Conservation (phyloP, 495 filamentous ascomycete genomes). For the Daldinia concentrica region DNA sequence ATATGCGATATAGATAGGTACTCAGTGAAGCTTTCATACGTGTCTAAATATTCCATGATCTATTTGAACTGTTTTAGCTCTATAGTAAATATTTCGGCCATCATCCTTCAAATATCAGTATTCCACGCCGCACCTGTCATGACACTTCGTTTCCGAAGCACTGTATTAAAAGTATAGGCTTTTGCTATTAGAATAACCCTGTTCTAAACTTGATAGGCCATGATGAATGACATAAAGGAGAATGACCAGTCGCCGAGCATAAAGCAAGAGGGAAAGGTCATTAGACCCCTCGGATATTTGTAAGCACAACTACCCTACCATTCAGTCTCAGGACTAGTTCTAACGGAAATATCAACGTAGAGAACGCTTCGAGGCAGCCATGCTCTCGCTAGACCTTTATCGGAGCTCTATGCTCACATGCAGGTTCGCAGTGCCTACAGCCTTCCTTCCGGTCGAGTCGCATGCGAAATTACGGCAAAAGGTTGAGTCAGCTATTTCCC, state of each 20-base stretch:
- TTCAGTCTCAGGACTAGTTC: neutral
- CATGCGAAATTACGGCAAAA: constrained; percentile 7
- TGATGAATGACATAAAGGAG: constrained; percentile 7
- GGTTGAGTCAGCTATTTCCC: constrained; percentile 45
- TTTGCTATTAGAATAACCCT: neutral
- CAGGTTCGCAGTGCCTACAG: constrained; percentile 40
- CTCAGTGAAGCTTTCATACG: too few relatives aligned
- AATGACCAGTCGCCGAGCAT: constrained; percentile 1
- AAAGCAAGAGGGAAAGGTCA: constrained; percentile 15
- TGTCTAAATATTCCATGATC: too few relatives aligned
- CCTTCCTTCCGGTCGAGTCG: constrained; percentile 4
- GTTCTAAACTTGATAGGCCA: neutral
- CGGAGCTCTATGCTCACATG: constrained; percentile 48
- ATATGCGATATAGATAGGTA: neutral
- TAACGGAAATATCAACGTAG: constrained; percentile 8
- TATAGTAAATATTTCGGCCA: too few relatives aligned
- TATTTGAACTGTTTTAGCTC: too few relatives aligned
- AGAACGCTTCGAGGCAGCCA: constrained; percentile 40
- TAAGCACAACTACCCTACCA: neutral
- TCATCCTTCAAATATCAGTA: neutral
- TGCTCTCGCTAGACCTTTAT: constrained; percentile 48
- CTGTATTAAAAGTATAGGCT: neutral
- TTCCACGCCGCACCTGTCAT: neutral
- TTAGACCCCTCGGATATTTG: constrained; percentile 30
- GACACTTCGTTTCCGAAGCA: neutral